phyloP scores from a whole-genome alignment of 2,329 filamentous ascomycete genomes.

The Scedosporium boydii region DNA sequence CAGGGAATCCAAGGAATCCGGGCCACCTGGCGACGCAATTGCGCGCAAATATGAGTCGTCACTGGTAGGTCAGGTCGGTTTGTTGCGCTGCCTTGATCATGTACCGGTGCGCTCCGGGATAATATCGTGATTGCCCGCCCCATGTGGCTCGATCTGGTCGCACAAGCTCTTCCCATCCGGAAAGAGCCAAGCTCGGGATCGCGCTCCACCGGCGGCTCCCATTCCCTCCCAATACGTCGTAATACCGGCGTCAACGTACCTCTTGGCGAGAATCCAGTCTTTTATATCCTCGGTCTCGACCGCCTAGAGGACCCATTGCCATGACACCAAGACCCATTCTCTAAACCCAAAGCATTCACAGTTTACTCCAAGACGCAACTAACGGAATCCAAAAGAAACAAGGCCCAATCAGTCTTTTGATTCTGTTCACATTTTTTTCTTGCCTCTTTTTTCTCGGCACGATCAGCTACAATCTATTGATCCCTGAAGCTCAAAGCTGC shows the following conservation, averaged over 20 bases:
- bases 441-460: not conserved
- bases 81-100: no score
- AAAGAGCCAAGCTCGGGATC: not conserved
- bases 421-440: not conserved
- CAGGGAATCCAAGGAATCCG: no score
- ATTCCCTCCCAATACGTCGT: not conserved
- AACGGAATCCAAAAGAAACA: not conserved
- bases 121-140: slow-evolving; percentile 5
- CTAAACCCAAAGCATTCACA: not conserved
- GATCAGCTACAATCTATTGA: no score
- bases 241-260: slow-evolving; percentile 4
- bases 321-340: not conserved
- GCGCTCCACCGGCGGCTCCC: not conserved
- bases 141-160: not conserved
- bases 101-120: slow-evolving; percentile 1
- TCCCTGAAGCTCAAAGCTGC: no score
- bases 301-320: not conserved
- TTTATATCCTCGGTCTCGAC: slow-evolving; percentile 6
- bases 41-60: not conserved
- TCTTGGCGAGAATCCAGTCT: slow-evolving; percentile 2
- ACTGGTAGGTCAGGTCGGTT: no score
- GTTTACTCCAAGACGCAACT: not conserved
- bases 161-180: not conserved
- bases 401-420: not conserved
- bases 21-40: not conserved